phyloP scores from a whole-genome alignment of 148 eudicot genomes.

The Chenopodium suecicum region DNA sequence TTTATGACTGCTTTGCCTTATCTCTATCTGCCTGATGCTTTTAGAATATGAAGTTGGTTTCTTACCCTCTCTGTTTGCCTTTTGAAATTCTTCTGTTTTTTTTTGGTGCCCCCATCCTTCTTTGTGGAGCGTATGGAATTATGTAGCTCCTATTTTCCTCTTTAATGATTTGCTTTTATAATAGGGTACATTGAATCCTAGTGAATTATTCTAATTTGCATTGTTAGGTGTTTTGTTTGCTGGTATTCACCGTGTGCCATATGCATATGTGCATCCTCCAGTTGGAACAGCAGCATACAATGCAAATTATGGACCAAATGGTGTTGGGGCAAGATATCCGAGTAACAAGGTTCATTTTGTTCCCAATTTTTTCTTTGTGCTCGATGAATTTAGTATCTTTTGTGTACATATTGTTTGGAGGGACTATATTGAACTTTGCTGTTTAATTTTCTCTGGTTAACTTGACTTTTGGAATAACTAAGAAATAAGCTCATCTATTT shows the following conservation, averaged over 20 bases:
- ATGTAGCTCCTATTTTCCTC: slow-evolving; percentile 7
- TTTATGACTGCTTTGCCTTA: neutral
- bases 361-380: slow-evolving; percentile 5
- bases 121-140: neutral
- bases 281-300: slow-evolving; percentile 54
- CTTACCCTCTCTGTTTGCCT: neutral
- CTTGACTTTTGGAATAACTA: neutral
- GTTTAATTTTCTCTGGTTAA: neutral
- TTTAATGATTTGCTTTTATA: slow-evolving; percentile 8
- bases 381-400: slow-evolving; percentile 6
- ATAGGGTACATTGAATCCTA: slow-evolving; percentile 23
- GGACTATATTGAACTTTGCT: neutral
- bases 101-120: neutral
- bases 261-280: slow-evolving; percentile 47
- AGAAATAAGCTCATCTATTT: neutral
- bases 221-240: slow-evolving; percentile 45
- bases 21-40: neutral
- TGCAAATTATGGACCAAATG: slow-evolving; percentile 76
- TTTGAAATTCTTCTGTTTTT: neutral
- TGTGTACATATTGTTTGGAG: neutral
- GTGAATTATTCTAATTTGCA: slow-evolving; percentile 35
- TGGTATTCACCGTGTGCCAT: slow-evolving; percentile 45
- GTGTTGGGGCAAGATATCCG: slow-evolving; percentile 64
- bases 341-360: slow-evolving; percentile 60
- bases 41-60: neutral